Percentiles rank a stretch among this genome's conserved stretches.
Evolutionary conservation across 1,284 basidiomycete species (phyloP).

Genomic region (Chalciporus piperatoides): DNA sequence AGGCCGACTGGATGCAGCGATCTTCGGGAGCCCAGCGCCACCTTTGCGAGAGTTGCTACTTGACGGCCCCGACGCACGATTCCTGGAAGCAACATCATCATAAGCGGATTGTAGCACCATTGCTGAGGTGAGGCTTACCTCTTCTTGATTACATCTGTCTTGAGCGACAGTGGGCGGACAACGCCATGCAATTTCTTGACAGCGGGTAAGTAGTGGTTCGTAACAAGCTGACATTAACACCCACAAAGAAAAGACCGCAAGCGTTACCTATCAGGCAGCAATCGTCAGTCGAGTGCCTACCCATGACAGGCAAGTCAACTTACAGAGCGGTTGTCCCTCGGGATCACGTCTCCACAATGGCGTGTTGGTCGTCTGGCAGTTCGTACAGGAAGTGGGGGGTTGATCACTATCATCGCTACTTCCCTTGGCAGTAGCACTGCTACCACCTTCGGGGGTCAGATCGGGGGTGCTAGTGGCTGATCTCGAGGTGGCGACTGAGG

Average conservation of each 20-base stretch:
- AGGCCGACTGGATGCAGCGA: constrained; percentile 59
- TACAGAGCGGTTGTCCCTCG: constrained; percentile 91
- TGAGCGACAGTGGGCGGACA: constrained; percentile 87
- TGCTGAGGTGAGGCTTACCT: constrained; percentile 45
- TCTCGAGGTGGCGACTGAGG: constrained; percentile 36
- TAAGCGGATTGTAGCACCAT: constrained; percentile 7
- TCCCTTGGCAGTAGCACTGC: constrained; percentile 36
- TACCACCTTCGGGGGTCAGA: constrained; percentile 33
- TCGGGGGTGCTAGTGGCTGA: constrained; percentile 58
- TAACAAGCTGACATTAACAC: constrained; percentile 34
- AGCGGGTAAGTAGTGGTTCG: constrained; percentile 16
- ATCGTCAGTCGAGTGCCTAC: constrained; percentile 11
- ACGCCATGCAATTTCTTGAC: constrained; percentile 91
- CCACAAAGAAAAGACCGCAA: constrained; percentile 86
- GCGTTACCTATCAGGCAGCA: constrained; percentile 57
- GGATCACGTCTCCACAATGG: constrained; percentile 94
- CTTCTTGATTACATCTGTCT: constrained; percentile 98
- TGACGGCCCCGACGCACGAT: constrained; percentile 72
- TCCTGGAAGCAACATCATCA: constrained; percentile 42
- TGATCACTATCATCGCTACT: constrained; percentile 64
- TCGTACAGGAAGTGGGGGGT: constrained; percentile 82
- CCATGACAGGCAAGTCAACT: constrained; percentile 25
- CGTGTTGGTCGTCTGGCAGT: constrained; percentile 94
- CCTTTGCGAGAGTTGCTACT: constrained; percentile 62
- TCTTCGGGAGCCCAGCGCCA: constrained; percentile 57